These are phyloP conservation scores for Apium graveolens DNA, from an alignment of 129 eudicot genomes.

Conservation along the genomic window DNA sequence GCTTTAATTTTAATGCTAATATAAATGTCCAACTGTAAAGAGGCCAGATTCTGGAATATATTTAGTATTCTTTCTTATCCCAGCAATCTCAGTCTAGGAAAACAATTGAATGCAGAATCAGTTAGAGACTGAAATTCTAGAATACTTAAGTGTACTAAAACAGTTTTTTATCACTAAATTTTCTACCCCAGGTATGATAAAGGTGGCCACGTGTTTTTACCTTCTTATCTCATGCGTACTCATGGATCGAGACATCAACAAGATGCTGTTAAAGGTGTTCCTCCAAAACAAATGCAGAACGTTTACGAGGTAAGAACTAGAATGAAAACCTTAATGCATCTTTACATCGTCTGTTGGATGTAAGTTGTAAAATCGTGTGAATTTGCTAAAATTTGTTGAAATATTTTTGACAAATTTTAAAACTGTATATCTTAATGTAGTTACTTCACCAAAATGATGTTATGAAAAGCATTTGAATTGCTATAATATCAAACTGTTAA, in stretches of 20 bases:
- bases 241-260: conserved; percentile 84
- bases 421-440: neutral
- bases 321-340: neutral
- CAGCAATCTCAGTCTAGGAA: neutral
- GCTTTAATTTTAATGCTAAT: conserved; percentile 1
- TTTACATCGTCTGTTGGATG: neutral
- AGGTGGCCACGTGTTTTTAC: conserved; percentile 81
- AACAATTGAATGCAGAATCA: neutral
- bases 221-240: conserved; percentile 89
- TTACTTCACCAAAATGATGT: neutral
- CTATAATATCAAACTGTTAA: neutral
- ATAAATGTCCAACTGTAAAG: neutral
- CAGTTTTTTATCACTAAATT: conserved; percentile 1
- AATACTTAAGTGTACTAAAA: neutral
- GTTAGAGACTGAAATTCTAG: neutral
- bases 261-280: conserved; percentile 56
- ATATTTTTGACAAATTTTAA: neutral
- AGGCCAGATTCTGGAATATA: neutral
- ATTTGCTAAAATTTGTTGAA: neutral
- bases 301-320: conserved; percentile 50
- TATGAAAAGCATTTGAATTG: neutral
- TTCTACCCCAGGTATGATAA: conserved; percentile 59
- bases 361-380: neutral
- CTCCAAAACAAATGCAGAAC: conserved; percentile 66
- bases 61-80: neutral